Evolutionary conservation across 2,329 filamentous ascomycete genomes (phyloP).

Genomic region (Didymosphaeria variabile): DNA sequence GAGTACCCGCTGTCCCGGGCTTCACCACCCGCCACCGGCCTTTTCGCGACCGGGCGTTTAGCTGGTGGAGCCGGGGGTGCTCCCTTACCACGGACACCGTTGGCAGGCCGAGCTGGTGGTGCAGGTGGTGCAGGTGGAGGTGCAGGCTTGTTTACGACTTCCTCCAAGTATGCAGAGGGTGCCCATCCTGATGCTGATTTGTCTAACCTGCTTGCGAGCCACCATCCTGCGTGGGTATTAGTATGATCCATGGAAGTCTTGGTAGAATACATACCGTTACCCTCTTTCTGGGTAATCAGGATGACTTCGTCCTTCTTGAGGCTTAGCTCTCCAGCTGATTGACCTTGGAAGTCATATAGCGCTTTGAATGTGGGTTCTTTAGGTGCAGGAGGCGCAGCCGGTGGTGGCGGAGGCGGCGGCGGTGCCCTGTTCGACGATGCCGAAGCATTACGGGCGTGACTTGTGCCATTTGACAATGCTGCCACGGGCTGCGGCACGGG

Average conservation of each 20-base stretch:
- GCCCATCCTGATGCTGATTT: conserved; percentile 86
- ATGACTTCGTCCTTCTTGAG: conserved; percentile 82
- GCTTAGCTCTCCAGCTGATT: conserved; percentile 84
- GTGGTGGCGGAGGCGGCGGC: conserved; percentile 69
- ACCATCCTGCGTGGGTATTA: conserved; percentile 76
- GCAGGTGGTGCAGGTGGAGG: conserved; percentile 64
- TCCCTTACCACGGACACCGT: conserved; percentile 68
- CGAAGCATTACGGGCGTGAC: conserved; percentile 52
- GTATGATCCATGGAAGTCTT: conserved; percentile 18
- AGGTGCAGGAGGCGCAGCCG: conserved; percentile 66
- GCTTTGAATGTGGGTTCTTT: conserved; percentile 86
- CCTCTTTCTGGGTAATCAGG: conserved; percentile 91
- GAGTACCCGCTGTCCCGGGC: conserved; percentile 71
- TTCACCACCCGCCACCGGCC: conserved; percentile 71
- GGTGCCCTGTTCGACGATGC: conserved; percentile 57
- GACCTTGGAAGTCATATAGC: conserved; percentile 88
- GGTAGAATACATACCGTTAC: conserved; percentile 75
- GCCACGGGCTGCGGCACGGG: conserved; percentile 65
- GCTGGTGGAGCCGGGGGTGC: conserved; percentile 79
- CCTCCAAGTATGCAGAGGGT: conserved; percentile 92
- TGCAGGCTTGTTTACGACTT: conserved; percentile 68
- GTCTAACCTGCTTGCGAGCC: conserved; percentile 81
- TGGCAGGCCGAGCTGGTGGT: conserved; percentile 63
- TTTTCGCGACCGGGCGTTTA: conserved; percentile 79
- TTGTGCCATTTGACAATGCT: conserved; percentile 59